Evolutionary conservation across 345 rosid species (phyloP), one percentile per base, ranked within the genome.

Genomic region (Euclidium syriacum): DNA sequence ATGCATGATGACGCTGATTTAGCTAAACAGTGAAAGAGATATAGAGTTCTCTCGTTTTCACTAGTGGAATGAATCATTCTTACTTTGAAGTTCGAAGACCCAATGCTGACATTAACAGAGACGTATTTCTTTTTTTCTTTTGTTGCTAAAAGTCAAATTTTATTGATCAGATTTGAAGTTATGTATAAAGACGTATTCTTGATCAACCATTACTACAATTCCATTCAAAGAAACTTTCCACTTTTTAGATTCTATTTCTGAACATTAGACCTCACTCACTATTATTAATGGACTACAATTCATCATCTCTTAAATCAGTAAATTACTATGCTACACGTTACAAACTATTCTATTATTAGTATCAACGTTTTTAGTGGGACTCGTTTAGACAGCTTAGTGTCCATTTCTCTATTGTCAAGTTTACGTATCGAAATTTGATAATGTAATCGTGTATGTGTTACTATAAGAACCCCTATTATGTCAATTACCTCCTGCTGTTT

Each of bases 191-290:
- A 52, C 49, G 24, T 64, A 8, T n/a, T 43, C 29, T 1, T 64
- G 56, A 29, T 27, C 64, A 48, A 39, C 72, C n/a, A n/a, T n/a
- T n/a, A 40, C 36, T 48, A 58, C n/a, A n/a, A n/a, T n/a, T 33
- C 39, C 39, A 25, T 2, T 17, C 2, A 18, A 44, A 24, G 12
- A 20, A 33, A 17, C 14, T 40, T 25, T 42, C 46, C 30, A 25
- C 20, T 1, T n/a, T 33, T 9, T 46, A 25, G 48, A 18, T 46
- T 3, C 48, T 18, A 7, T n/a, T 17, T 44, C 43, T 4, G 2
- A 26, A 33, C 0, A 25, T n/a, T n/a, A 29, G 8, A 29, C 8
- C 33, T 29, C 33, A 29, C 33, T 16, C 10, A 35, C 49, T 57
- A 17, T 7, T 17, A 6, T 30, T 23, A 19, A 29, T 40, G 41